Base-by-base conservation (phyloP, 2,329 filamentous ascomycete genomes). In the Trichoderma sp. region DNA sequence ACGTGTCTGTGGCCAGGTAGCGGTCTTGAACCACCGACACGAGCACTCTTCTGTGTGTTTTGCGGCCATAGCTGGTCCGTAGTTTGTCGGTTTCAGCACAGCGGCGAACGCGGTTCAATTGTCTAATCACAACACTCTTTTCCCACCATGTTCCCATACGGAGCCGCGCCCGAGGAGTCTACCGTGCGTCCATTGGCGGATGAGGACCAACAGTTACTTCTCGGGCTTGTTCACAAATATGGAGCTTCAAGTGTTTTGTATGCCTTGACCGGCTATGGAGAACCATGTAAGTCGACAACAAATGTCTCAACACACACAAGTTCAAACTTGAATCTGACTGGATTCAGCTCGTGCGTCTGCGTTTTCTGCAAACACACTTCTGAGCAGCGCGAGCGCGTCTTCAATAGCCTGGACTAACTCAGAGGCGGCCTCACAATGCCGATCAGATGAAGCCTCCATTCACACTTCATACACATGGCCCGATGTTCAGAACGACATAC, bases 361-460 rank as follows among this genome's bases (percentile, higher is more conserved):
- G 14, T 75, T 81, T 26, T 82, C 80, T n/a, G 77, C 79, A 59
- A 78, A 75, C 24, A 82, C 80, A 14, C 73, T 82, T 24, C 76
- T 81, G 69, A 82, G 80, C 75, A 80, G 76, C 70, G 75, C 77
- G 24, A 81, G 78, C 71, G 80, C 78, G 7, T 80, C 81, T 6
- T 82, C 81, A 7, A 73, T 82, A 64, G 78, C 77, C 21, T 83
- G 80, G 79, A 81, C 79, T 67, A 79, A 76, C 63, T 82, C 81
- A 8, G 79, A 81, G 61, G 77, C 75, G 21, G 77, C 76, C n/a
- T 82, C 80, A 10, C 76, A 80, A 51, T 79, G 76, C 60, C 75
- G 77, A 58, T 80, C 80, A 46, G 80, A 82, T 63, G 79, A 77
- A 43, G 80, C 77, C 2, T 82, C 80, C 30, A 77, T 82, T 66